These are phyloP conservation scores for Oryza nivara DNA, from an alignment of 176 grass and related monocot genomes.

Conservation along the genomic window DNA sequence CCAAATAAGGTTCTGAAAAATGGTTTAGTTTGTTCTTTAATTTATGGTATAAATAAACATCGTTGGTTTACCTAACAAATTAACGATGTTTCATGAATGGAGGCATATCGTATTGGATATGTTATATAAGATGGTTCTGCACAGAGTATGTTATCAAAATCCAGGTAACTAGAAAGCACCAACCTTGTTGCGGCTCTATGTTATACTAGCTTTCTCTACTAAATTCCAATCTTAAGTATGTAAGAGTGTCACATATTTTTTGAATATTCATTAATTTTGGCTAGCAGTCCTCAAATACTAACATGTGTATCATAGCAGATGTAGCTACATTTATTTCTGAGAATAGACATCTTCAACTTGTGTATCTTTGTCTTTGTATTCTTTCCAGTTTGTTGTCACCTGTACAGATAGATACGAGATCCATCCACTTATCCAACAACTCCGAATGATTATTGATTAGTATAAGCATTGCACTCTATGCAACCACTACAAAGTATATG, in stretches of 20 bases:
- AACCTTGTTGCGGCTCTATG: background rate
- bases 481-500: background rate
- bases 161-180: background rate
- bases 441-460: background rate
- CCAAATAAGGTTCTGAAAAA: background rate
- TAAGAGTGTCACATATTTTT: constrained; percentile 1
- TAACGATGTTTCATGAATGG: background rate
- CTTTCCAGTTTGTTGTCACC: background rate
- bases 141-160: background rate
- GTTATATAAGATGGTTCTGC: background rate
- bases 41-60: constrained; percentile 3
- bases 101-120: background rate
- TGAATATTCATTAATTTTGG: constrained; percentile 27
- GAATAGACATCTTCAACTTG: constrained; percentile 17
- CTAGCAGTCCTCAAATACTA: constrained; percentile 17
- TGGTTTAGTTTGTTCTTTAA: background rate
- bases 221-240: constrained; percentile 18
- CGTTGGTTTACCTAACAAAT: background rate
- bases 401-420: background rate
- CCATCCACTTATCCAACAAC: constrained; percentile 1
- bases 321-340: constrained; percentile 13
- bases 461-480: background rate
- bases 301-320: constrained; percentile 21
- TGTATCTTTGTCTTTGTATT: background rate
- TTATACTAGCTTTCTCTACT: background rate